A percentile compares a stretch with the other conserved stretches of the same genome.
Evolutionary conservation across 306 rosid genomes (phyloP).

Genomic region (Cyclanthera cordifolia): DNA sequence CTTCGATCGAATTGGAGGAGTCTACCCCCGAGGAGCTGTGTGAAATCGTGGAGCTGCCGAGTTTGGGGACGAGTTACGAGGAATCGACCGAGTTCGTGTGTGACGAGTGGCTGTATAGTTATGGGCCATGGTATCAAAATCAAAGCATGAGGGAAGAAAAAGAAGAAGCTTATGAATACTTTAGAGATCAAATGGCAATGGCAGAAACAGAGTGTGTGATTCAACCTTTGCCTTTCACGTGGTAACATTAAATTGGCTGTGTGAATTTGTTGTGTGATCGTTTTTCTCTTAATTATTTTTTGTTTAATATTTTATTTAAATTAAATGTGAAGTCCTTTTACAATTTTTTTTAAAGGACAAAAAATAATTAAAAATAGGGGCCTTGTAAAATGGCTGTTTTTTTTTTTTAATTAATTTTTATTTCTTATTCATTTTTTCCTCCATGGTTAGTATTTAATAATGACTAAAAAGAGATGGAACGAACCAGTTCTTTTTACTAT

Average conservation of each 20-base stretch:
- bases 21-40: constrained; percentile 16
- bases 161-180: constrained; percentile 21
- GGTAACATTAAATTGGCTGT: constrained; percentile 33
- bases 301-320: not conserved
- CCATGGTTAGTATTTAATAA: too few relatives aligned
- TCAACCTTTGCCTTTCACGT: constrained; percentile 21
- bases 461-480: too few relatives aligned
- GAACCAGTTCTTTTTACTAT: too few relatives aligned
- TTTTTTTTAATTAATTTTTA: not conserved
- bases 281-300: not conserved
- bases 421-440: not conserved
- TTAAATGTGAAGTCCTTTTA: constrained; percentile 12
- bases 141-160: constrained; percentile 10
- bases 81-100: constrained; percentile 28
- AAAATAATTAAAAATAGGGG: not conserved
- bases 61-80: constrained; percentile 37
- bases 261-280: constrained; percentile 6
- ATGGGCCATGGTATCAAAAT: constrained; percentile 19
- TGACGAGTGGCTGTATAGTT: constrained; percentile 28
- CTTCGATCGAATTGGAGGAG: not conserved
- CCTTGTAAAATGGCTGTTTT: not conserved
- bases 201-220: constrained; percentile 18
- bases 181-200: constrained; percentile 19
- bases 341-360: constrained; percentile 2
- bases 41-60: constrained; percentile 23